Base-by-base conservation (phyloP, 495 filamentous ascomycete genomes). In the Penicillium turbatum region DNA sequence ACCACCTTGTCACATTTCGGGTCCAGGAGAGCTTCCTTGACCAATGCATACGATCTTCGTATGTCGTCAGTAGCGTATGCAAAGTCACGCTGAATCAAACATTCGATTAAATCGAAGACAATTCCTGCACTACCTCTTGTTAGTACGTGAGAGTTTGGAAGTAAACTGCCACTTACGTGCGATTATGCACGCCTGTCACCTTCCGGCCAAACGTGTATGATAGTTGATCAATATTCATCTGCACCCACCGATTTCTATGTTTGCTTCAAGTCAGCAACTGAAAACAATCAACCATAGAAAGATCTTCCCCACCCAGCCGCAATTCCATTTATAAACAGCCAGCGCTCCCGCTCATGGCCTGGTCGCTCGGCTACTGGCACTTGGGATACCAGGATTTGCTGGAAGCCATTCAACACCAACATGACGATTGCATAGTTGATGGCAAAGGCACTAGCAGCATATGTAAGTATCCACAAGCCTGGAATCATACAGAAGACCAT, bases 171-270 rank as follows among this genome's bases (percentile, higher is more conserved):
- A 63, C 68, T 9, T 71, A 85, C 66, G 87, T 93, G 38, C 78
- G 81, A 61, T 93, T 95, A 55, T 91, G 90, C n/a, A 95, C 79
- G n/a, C 89, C 90, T 0, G 81, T 76, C 17, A 95, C 69, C 2
- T 80, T 84, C 6, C 90, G 79, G 45, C 86, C 83, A 62, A 95
- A 95, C 27, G 85, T 90, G 42, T 82, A 67, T 0, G 87, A 82
- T 9, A 93, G 69, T 10, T 85, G 79, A 62, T 95, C 79, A 49
- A 92, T 71, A 56, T 89, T 90, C 40, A 67, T 73, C 68, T 87
- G 81, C 11, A 88, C 68, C 85, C 63, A 73, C 60, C 51, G 70
- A 19, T 59, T 44, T 10, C 72, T 74, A 48, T 6, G 38, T 11
- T 16, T 19, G 47, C 27, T 15, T 53, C n/a, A 48, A 29, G 21